Conservation (phyloP, 2,329 filamentous ascomycete genomes). For the Hymenoscyphus repandus region DNA sequence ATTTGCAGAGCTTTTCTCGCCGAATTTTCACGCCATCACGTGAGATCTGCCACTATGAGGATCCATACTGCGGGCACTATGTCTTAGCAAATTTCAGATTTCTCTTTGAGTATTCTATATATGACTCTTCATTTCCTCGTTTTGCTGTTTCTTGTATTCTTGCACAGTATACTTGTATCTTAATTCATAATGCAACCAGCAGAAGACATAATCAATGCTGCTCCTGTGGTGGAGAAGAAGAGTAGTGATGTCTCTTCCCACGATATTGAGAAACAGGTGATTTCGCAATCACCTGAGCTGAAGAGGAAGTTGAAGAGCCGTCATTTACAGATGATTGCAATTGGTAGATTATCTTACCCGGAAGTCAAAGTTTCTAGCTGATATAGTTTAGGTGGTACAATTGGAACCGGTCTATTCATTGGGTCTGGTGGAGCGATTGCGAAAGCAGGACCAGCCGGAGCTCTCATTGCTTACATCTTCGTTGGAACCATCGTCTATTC, state of each 20-base stretch:
- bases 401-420: conserved; percentile 70
- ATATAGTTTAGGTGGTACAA: conserved; percentile 47
- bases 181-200: neutral
- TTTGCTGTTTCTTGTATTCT: neutral
- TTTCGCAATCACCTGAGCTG: conserved; percentile 9
- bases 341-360: conserved; percentile 32
- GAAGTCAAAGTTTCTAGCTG: neutral
- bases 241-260: conserved; percentile 10
- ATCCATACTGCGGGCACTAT: too few species aligned
- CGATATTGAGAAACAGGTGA: conserved; percentile 24
- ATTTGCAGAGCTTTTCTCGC: too few species aligned
- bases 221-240: neutral
- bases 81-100: neutral
- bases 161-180: neutral
- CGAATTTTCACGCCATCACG: too few species aligned
- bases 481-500: conserved; percentile 69
- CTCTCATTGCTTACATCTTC: conserved; percentile 63
- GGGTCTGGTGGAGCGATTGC: conserved; percentile 59
- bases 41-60: too few species aligned
- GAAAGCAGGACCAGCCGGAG: conserved; percentile 59
- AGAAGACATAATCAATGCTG: neutral
- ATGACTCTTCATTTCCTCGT: neutral
- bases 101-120: neutral
- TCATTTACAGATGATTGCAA: conserved; percentile 65
- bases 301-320: conserved; percentile 44